These are phyloP conservation scores for Hevea brasiliensis DNA, from an alignment of 345 rosid species.

Conservation along the genomic window DNA sequence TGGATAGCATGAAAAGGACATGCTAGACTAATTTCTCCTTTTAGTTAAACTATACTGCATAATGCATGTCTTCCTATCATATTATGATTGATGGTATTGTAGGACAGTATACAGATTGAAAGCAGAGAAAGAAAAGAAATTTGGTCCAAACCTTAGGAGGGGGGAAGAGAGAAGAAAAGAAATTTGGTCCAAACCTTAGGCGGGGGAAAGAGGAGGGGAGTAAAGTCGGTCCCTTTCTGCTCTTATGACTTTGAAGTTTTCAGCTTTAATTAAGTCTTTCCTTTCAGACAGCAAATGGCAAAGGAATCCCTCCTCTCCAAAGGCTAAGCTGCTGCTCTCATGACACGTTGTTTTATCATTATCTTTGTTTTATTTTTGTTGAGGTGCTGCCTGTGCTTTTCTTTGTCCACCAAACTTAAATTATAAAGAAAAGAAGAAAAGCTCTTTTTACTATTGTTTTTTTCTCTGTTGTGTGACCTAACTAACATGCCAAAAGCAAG, in stretches of 20 bases:
- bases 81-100: background rate
- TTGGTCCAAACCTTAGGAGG: no score
- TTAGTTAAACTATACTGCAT: background rate
- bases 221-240: background rate
- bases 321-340: background rate
- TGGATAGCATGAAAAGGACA: background rate
- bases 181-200: no score
- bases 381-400: constrained; percentile 1
- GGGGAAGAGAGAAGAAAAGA: no score
- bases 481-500: no score
- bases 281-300: constrained; percentile 7
- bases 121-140: no score
- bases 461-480: background rate
- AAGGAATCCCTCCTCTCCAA: background rate
- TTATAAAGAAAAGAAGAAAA: background rate
- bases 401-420: constrained; percentile 10
- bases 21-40: background rate
- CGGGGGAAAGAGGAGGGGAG: background rate
- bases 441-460: background rate
- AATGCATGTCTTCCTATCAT: background rate
- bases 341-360: background rate
- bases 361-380: background rate
- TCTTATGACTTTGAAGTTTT: background rate
- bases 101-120: no score
- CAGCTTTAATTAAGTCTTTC: background rate